These are phyloP conservation scores for Fomitiporia mediterranea DNA, from an alignment of 1,284 basidiomycete species.

Conservation along the genomic window DNA sequence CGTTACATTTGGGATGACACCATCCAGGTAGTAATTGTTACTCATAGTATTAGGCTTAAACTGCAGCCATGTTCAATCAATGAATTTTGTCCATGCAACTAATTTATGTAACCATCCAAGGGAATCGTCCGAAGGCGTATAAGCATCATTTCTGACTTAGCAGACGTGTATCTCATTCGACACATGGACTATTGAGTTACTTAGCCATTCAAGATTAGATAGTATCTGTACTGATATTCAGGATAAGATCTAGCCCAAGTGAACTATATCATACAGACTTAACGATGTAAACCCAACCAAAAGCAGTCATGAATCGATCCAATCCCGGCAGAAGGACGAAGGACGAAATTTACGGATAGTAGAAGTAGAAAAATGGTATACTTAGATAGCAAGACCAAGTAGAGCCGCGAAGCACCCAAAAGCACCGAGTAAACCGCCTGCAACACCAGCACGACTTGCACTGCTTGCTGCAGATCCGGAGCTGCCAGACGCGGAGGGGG, in stretches of 20 bases:
- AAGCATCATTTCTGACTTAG: too few species aligned
- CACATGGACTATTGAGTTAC: too few species aligned
- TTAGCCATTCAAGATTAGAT: too few species aligned
- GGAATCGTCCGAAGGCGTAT: too few species aligned
- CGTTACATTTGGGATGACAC: too few species aligned
- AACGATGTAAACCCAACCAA: background rate
- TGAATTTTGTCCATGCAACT: too few species aligned
- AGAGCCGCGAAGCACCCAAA: conserved; percentile 27
- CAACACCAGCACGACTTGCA: conserved; percentile 20
- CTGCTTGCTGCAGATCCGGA: conserved; percentile 25
- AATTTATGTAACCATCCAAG: too few species aligned
- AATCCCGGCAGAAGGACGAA: background rate
- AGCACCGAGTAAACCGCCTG: conserved; percentile 26
- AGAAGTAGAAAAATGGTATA: background rate
- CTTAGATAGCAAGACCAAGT: conserved; percentile 8
- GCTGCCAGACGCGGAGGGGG: conserved; percentile 22
- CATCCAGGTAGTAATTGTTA: too few species aligned
- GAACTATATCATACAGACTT: too few species aligned
- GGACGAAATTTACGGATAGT: background rate
- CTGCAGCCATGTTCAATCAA: too few species aligned
- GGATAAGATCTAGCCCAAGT: background rate
- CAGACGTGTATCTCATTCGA: too few species aligned
- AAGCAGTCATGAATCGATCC: background rate
- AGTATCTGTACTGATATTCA: background rate
- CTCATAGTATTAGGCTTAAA: too few species aligned